Conservation (phyloP, 768 basidiomycete species). For the Serpula lacrymans region DNA sequence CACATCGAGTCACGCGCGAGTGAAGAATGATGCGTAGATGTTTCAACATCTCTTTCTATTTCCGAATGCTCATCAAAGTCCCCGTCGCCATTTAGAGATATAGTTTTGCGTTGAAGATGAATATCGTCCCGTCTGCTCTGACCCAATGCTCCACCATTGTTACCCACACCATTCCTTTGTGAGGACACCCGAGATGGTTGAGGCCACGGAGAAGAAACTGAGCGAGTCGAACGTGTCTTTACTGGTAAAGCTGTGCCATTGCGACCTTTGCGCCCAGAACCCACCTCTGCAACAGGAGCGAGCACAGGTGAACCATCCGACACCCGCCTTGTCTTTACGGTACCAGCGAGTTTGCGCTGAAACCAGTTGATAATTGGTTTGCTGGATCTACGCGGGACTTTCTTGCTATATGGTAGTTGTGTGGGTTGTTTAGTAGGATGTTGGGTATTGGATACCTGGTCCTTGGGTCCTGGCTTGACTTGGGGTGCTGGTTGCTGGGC, state of each 20-base stretch:
- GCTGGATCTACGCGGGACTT: slow-evolving; percentile 64
- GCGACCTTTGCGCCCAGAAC: slow-evolving; percentile 14
- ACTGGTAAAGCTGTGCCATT: slow-evolving; percentile 7
- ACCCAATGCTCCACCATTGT: slow-evolving; percentile 16
- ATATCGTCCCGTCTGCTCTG: too few relatives aligned
- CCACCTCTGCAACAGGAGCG: slow-evolving; percentile 9
- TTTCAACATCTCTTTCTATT: slow-evolving; percentile 41
- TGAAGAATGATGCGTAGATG: slow-evolving; percentile 52
- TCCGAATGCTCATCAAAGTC: slow-evolving; percentile 35
- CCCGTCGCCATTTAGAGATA: slow-evolving; percentile 63
- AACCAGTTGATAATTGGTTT: slow-evolving; percentile 91
- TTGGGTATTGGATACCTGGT: slow-evolving; percentile 10
- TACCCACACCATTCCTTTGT: slow-evolving; percentile 20
- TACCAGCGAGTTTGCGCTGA: slow-evolving; percentile 78
- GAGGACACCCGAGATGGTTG: slow-evolving; percentile 15
- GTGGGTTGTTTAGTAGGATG: slow-evolving; percentile 14
- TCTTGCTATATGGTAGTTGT: slow-evolving; percentile 43
- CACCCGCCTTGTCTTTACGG: slow-evolving; percentile 53
- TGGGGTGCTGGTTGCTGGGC: slow-evolving; percentile 2
- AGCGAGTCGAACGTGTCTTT: slow-evolving; percentile 22
- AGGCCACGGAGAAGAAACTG: slow-evolving; percentile 26
- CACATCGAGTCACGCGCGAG: slow-evolving; percentile 71
- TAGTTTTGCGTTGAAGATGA: slow-evolving; percentile 58
- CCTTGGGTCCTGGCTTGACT: slow-evolving; percentile 5
- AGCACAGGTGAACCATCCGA: slow-evolving; percentile 26